A percentile compares a stretch with the other conserved stretches of the same genome.
Evolutionary conservation across 805 yeast genomes (phyloP).

Genomic region (Ogataea kodamae): DNA sequence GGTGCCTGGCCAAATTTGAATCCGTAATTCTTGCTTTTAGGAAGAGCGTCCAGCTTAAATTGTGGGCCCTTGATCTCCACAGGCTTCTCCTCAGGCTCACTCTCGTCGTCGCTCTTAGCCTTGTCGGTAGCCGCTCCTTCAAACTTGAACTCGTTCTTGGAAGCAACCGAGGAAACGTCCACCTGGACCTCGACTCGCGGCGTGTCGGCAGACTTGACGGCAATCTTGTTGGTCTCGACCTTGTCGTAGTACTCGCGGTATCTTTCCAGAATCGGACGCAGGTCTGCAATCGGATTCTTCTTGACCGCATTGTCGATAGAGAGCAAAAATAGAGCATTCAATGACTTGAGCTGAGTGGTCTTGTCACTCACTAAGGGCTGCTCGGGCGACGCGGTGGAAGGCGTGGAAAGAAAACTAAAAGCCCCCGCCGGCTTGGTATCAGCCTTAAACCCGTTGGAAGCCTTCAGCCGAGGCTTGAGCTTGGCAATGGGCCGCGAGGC

Average conservation of each 20-base stretch:
- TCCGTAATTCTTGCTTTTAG: slow-evolving; percentile 48
- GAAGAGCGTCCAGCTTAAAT: slow-evolving; percentile 47
- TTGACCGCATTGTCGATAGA: slow-evolving; percentile 41
- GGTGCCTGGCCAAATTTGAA: slow-evolving; percentile 43
- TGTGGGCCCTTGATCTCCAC: slow-evolving; percentile 69
- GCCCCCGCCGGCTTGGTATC: slow-evolving; percentile 12
- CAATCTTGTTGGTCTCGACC: slow-evolving; percentile 30
- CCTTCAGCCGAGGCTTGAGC: slow-evolving; percentile 41
- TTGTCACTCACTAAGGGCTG: slow-evolving; percentile 20
- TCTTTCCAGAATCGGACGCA: slow-evolving; percentile 52
- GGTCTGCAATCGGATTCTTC: slow-evolving; percentile 50
- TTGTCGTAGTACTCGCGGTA: slow-evolving; percentile 51
- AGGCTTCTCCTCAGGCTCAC: slow-evolving; percentile 18
- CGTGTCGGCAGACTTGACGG: slow-evolving; percentile 24
- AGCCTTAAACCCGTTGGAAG: slow-evolving; percentile 10
- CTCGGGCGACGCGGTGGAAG: slow-evolving; percentile 1
- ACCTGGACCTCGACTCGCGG: slow-evolving; percentile 24
- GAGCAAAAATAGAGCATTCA: slow-evolving; percentile 56
- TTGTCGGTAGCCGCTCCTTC: slow-evolving; percentile 22
- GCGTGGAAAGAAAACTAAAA: slow-evolving; percentile 12
- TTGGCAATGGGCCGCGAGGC: slow-evolving; percentile 66
- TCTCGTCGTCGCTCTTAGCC: slow-evolving; percentile 1
- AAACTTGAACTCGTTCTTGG: slow-evolving; percentile 3
- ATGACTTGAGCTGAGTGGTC: slow-evolving; percentile 54
- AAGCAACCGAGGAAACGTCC: slow-evolving; percentile 2